These are phyloP conservation scores for Dactylella cylindrospora DNA, from an alignment of 2,329 filamentous ascomycete genomes.

Conservation along the genomic window DNA sequence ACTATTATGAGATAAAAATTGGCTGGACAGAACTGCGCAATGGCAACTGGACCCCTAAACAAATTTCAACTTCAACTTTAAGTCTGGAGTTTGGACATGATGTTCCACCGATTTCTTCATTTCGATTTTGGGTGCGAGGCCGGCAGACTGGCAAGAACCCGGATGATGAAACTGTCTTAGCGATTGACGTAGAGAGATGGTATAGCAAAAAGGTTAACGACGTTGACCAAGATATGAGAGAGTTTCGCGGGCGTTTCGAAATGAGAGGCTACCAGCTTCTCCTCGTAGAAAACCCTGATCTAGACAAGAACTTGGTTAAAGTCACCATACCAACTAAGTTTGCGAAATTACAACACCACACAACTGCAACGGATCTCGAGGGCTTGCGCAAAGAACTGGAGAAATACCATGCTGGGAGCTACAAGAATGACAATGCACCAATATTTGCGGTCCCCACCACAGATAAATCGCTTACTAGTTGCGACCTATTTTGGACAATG, in stretches of 20 bases:
- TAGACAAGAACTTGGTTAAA: background rate
- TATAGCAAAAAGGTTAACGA: background rate
- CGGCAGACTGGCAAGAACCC: no score
- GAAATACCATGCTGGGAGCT: no score
- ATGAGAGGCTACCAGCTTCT: background rate
- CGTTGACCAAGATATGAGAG: background rate
- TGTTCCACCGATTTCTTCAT: background rate
- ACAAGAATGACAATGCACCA: no score
- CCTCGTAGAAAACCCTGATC: background rate
- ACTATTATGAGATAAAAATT: conserved; percentile 45
- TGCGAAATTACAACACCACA: no score
- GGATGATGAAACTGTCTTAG: background rate
- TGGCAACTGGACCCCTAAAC: conserved; percentile 47
- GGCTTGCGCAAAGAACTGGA: no score
- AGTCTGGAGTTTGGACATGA: background rate
- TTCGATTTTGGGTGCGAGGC: conserved; percentile 4
- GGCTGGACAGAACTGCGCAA: conserved; percentile 47
- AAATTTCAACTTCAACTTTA: no score
- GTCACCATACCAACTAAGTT: background rate
- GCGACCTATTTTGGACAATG: conserved; percentile 1
- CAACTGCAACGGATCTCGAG: no score
- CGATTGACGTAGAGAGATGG: conserved; percentile 2
- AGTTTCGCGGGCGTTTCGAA: background rate
- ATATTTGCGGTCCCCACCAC: no score
- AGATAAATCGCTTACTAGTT: no score